These are phyloP conservation scores for Oryza glumipatula DNA, from an alignment of 176 grass and related monocot species.

Conservation along the genomic window DNA sequence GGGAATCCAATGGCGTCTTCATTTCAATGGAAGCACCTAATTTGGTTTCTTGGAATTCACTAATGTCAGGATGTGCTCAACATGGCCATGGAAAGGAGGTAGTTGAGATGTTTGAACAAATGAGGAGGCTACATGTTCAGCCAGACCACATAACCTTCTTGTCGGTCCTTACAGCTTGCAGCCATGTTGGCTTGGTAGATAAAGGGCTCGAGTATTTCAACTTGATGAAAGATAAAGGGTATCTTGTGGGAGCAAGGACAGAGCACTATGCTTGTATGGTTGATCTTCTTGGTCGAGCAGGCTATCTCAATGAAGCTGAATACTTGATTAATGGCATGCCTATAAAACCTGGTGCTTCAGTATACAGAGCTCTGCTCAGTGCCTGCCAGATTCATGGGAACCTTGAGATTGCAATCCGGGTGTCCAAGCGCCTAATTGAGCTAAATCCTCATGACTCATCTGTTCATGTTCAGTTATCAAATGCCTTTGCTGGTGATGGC, in stretches of 20 bases:
- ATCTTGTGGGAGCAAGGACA: slow-evolving; percentile 4
- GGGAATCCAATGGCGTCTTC: slow-evolving; percentile 28
- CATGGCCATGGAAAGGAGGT: slow-evolving; percentile 45
- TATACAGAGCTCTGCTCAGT: slow-evolving; percentile 46
- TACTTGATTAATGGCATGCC: slow-evolving; percentile 42
- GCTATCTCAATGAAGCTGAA: slow-evolving; percentile 50
- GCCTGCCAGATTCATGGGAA: slow-evolving; percentile 51
- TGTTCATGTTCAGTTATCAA: slow-evolving; percentile 53
- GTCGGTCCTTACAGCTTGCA: slow-evolving; percentile 48
- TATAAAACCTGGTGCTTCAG: slow-evolving; percentile 32
- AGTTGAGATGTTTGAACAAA: slow-evolving; percentile 46
- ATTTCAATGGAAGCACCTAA: slow-evolving; percentile 26
- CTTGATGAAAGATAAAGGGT: slow-evolving; percentile 23
- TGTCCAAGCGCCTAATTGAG: slow-evolving; percentile 23
- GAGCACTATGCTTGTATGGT: slow-evolving; percentile 49
- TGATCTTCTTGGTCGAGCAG: slow-evolving; percentile 53
- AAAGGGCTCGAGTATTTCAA: slow-evolving; percentile 41
- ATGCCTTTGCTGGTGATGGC: slow-evolving; percentile 45
- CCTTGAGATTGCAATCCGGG: slow-evolving; percentile 27
- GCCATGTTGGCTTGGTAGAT: slow-evolving; percentile 40
- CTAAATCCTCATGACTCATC: slow-evolving; percentile 46
- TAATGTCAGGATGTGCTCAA: slow-evolving; percentile 38
- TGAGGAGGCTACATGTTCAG: slow-evolving; percentile 34
- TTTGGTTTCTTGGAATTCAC: slow-evolving; percentile 52
- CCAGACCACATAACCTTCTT: slow-evolving; percentile 48